Percentiles rank a stretch among this genome's conserved stretches.
Evolutionary conservation across 305 asterid genomes (phyloP).

Genomic region (Fraxinus sp.): DNA sequence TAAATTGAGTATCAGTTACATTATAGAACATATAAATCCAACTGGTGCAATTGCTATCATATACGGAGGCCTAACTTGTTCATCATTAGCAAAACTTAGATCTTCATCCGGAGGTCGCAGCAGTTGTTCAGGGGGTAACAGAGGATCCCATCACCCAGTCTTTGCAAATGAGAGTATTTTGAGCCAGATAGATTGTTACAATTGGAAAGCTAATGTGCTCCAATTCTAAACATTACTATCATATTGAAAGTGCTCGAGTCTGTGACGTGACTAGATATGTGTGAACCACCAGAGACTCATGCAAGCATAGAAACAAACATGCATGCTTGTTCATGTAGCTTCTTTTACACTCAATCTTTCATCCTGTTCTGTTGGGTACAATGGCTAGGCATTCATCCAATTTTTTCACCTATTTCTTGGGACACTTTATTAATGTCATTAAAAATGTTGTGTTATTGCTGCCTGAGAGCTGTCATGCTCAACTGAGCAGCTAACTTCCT

Average conservation of each 20-base stretch:
- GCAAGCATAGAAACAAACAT: background rate
- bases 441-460: background rate
- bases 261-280: background rate
- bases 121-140: too few relatives aligned
- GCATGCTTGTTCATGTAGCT: background rate
- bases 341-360: background rate
- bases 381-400: background rate
- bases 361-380: background rate
- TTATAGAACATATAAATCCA: too few relatives aligned
- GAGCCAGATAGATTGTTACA: background rate
- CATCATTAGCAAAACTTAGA: too few relatives aligned
- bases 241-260: background rate
- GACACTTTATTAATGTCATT: background rate
- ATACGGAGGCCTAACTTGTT: too few relatives aligned
- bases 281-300: background rate
- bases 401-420: background rate
- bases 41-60: too few relatives aligned
- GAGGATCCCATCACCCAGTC: background rate
- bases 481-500: background rate
- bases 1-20: too few relatives aligned
- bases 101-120: too few relatives aligned
- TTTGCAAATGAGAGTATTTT: background rate
- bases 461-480: background rate
- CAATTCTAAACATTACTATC: background rate
- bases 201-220: background rate